Evolutionary conservation across 2,329 filamentous ascomycete genomes (phyloP).

Genomic region (Arthroderma sp.): DNA sequence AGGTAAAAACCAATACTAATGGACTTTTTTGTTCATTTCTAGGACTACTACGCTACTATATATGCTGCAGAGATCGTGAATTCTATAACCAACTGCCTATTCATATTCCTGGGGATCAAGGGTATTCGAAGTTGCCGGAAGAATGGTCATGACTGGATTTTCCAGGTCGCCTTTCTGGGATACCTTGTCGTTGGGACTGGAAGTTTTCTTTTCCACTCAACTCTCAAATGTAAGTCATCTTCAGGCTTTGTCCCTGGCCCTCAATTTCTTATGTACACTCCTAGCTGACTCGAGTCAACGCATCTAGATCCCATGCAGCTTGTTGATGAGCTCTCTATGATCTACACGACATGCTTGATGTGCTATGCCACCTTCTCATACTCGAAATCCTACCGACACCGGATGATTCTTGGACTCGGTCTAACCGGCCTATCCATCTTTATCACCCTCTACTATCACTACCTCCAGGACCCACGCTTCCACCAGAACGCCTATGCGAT

Average conservation of each 20-base stretch:
- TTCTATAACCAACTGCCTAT: slow-evolving; percentile 69
- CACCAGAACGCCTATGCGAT: slow-evolving; percentile 68
- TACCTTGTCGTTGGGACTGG: slow-evolving; percentile 49
- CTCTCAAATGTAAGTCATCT: slow-evolving; percentile 41
- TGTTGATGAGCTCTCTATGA: slow-evolving; percentile 58
- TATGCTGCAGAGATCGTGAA: slow-evolving; percentile 70
- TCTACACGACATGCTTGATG: slow-evolving; percentile 59
- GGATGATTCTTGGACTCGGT: slow-evolving; percentile 42
- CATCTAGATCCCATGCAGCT: slow-evolving; percentile 53
- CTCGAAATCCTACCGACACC: slow-evolving; percentile 40
- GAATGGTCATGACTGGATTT: slow-evolving; percentile 62
- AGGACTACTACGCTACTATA: slow-evolving; percentile 63
- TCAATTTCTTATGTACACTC: not conserved
- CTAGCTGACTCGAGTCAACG: slow-evolving; percentile 11
- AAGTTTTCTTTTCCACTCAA: slow-evolving; percentile 51
- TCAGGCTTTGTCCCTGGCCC: slow-evolving; percentile 4
- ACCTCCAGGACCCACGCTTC: slow-evolving; percentile 68
- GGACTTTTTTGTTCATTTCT: not conserved
- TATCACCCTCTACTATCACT: slow-evolving; percentile 71
- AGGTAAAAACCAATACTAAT: not conserved
- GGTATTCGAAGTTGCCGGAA: slow-evolving; percentile 61
- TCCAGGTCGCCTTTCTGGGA: slow-evolving; percentile 52
- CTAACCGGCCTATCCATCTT: slow-evolving; percentile 46
- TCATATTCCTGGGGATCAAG: slow-evolving; percentile 62
- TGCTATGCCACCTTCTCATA: slow-evolving; percentile 64